These are phyloP conservation scores for Starmera dryadoides DNA, from an alignment of 805 yeast genomes.

Conservation along the genomic window DNA sequence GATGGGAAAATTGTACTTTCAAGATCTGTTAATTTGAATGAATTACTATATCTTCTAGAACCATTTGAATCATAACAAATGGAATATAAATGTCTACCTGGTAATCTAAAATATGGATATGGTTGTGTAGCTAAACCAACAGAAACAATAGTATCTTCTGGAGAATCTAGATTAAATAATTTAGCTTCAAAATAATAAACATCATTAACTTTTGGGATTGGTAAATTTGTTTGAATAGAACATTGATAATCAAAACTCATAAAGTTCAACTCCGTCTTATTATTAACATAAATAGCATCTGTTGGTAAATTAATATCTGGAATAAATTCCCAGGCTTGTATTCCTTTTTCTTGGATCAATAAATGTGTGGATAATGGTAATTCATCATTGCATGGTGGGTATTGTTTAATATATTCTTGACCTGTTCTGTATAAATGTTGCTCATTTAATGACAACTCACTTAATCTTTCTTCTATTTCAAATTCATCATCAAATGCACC, in stretches of 20 bases:
- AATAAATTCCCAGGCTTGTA: constrained; percentile 68
- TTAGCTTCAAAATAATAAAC: constrained; percentile 72
- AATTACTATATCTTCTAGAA: constrained; percentile 68
- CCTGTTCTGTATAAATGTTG: constrained; percentile 37
- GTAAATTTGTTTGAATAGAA: constrained; percentile 73
- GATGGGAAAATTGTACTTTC: constrained; percentile 51
- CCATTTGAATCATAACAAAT: constrained; percentile 88
- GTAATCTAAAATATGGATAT: constrained; percentile 87
- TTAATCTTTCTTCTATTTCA: constrained; percentile 51
- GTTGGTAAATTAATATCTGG: constrained; percentile 31
- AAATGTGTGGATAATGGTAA: constrained; percentile 14
- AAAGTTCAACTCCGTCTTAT: constrained; percentile 18
- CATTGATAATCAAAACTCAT: constrained; percentile 34
- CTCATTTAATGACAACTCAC: constrained; percentile 58
- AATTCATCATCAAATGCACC: constrained; percentile 62
- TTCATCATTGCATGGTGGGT: background rate
- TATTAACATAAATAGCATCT: constrained; percentile 43
- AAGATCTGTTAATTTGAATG: constrained; percentile 42
- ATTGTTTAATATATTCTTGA: constrained; percentile 20
- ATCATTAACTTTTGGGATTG: constrained; percentile 18
- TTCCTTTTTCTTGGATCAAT: constrained; percentile 67
- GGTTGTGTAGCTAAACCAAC: constrained; percentile 83
- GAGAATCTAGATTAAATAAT: constrained; percentile 60
- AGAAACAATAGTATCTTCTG: constrained; percentile 45
- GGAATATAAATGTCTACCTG: constrained; percentile 85